phyloP scores from a whole-genome alignment of 2,329 filamentous ascomycete genomes.

The Stachybotrys chlorohalonatus region DNA sequence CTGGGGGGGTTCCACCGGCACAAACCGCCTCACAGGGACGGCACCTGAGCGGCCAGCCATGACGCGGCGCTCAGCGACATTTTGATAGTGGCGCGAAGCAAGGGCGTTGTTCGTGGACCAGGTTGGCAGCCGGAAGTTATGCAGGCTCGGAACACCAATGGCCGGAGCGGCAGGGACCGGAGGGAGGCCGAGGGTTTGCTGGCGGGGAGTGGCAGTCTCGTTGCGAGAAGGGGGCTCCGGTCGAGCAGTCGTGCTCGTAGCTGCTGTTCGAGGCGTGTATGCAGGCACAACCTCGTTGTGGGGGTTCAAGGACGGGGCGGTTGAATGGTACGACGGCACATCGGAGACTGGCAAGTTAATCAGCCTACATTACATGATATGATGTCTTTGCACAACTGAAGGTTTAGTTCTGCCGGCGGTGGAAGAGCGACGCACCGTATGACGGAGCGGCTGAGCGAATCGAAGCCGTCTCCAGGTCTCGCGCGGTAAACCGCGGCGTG shows the following conservation, averaged over 20 bases:
- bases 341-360: conserved; percentile 33
- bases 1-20: conserved; percentile 8
- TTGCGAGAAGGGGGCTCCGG: conserved; percentile 7
- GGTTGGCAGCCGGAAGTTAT: conserved; percentile 46
- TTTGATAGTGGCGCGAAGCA: conserved; percentile 51
- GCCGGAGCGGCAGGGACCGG: conserved; percentile 34
- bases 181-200: conserved; percentile 36
- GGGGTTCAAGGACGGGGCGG: conserved; percentile 19
- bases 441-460: conserved; percentile 60
- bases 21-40: conserved; percentile 14
- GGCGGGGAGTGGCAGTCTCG: conserved; percentile 16
- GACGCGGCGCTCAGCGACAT: conserved; percentile 54
- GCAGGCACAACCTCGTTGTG: conserved; percentile 38
- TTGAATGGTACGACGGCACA: conserved; percentile 55
- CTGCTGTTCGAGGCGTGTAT: conserved; percentile 31
- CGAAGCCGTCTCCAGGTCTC: conserved; percentile 60
- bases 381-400: too few relatives aligned
- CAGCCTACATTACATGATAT: too few relatives aligned
- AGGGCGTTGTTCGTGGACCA: conserved; percentile 49
- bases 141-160: conserved; percentile 31
- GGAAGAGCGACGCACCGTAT: conserved; percentile 40
- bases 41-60: conserved; percentile 29
- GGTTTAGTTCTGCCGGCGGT: background rate
- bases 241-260: conserved; percentile 3
- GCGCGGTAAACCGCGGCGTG: conserved; percentile 26